These are phyloP conservation scores for Cryptococcus neoformans DNA, from an alignment of 1,284 basidiomycete genomes.

Conservation along the genomic window DNA sequence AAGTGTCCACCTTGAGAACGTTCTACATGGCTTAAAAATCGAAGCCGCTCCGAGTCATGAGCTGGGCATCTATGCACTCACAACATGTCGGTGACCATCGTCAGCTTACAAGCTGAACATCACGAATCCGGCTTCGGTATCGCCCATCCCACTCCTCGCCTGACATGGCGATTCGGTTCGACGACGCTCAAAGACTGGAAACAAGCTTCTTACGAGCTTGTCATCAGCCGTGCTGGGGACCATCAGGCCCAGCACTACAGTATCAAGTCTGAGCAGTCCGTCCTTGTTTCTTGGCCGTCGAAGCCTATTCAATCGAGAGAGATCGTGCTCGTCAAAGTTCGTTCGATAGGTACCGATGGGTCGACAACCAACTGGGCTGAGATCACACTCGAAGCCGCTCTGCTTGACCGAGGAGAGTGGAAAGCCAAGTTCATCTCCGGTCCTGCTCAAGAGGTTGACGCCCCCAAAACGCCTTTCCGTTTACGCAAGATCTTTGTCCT, in stretches of 20 bases:
- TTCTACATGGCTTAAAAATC: too few species aligned
- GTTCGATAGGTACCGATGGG: conserved; percentile 15
- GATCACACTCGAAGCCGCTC: conserved; percentile 23
- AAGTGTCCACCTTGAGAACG: too few species aligned
- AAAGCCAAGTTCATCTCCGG: conserved; percentile 20
- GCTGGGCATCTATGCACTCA: neutral
- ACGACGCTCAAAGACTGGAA: conserved; percentile 22
- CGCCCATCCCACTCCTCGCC: conserved; percentile 17
- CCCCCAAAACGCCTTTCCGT: conserved; percentile 28
- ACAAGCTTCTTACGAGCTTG: conserved; percentile 31
- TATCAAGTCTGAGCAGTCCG: conserved; percentile 13
- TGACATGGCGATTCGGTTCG: conserved; percentile 33
- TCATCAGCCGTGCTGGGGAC: conserved; percentile 6
- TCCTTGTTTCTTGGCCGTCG: conserved; percentile 35
- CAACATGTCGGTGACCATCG: conserved; percentile 18
- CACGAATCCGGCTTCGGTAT: conserved; percentile 25
- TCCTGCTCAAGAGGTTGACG: conserved; percentile 9
- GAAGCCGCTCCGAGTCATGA: too few species aligned
- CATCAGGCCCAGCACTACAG: conserved; percentile 13
- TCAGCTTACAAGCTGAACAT: conserved; percentile 25
- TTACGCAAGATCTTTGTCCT: conserved; percentile 17
- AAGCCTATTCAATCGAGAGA: conserved; percentile 22
- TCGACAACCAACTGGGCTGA: conserved; percentile 9
- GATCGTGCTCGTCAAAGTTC: conserved; percentile 15
- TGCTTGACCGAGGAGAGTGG: conserved; percentile 27